A percentile compares a stretch with the other conserved stretches of the same genome.
Conservation (phyloP, 1,284 basidiomycete genomes). For the Fomitopsis palustris region DNA sequence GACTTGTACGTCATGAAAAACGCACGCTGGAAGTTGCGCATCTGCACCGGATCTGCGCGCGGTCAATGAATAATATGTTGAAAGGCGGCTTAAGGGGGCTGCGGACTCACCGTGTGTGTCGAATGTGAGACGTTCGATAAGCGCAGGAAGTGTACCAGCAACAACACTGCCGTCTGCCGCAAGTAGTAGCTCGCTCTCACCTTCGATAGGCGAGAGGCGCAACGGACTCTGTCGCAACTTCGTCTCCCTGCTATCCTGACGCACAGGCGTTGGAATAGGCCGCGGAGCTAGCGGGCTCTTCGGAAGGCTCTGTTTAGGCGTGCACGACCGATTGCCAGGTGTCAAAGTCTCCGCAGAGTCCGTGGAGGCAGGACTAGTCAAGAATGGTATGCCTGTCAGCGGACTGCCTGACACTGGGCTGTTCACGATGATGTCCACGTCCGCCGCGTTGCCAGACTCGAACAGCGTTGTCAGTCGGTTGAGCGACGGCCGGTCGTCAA, state of each 20-base stretch:
- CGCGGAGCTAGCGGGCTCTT: not conserved
- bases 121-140: slow-evolving; percentile 67
- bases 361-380: not conserved
- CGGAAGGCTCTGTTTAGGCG: not conserved
- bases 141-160: slow-evolving; percentile 63
- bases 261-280: not conserved
- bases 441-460: slow-evolving; percentile 34
- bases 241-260: not conserved
- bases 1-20: slow-evolving; percentile 81
- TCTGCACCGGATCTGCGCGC: slow-evolving; percentile 1
- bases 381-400: slow-evolving; percentile 4
- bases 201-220: slow-evolving; percentile 46
- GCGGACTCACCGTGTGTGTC: slow-evolving; percentile 48
- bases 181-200: slow-evolving; percentile 49
- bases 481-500: slow-evolving; percentile 39
- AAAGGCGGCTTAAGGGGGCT: not conserved
- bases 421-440: slow-evolving; percentile 30
- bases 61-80: not conserved
- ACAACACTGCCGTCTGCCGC: slow-evolving; percentile 57
- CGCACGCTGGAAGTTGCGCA: slow-evolving; percentile 48
- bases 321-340: slow-evolving; percentile 6
- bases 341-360: not conserved
- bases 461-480: slow-evolving; percentile 37
- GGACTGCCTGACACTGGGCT: slow-evolving; percentile 20
- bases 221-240: not conserved